phyloP scores from a whole-genome alignment of 495 filamentous ascomycete genomes.

The Penicillium arizonense region DNA sequence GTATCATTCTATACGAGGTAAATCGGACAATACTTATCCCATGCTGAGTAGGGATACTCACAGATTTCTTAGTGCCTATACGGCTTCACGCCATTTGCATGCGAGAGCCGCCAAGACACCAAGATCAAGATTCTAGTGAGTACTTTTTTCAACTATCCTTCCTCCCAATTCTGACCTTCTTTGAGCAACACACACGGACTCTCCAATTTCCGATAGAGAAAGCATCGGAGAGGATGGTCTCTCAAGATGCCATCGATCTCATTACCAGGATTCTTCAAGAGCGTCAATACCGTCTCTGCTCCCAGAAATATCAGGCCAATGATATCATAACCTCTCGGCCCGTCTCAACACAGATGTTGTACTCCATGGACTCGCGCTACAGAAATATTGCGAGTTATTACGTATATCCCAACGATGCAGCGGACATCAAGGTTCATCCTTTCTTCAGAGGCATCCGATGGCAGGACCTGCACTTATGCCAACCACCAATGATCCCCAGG shows the following conservation, averaged over 20 bases:
- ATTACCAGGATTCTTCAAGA: constrained; percentile 75
- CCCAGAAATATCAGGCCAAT: constrained; percentile 64
- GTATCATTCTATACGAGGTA: constrained; percentile 86
- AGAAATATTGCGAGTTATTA: constrained; percentile 48
- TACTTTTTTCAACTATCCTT: not conserved
- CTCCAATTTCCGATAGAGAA: constrained; percentile 63
- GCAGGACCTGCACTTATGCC: constrained; percentile 62
- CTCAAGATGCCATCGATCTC: constrained; percentile 66
- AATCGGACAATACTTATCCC: constrained; percentile 3
- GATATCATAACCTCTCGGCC: constrained; percentile 45
- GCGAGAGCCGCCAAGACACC: constrained; percentile 75
- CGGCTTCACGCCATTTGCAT: constrained; percentile 84
- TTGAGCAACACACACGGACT: constrained; percentile 48
- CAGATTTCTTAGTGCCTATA: constrained; percentile 65
- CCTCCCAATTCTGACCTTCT: not conserved
- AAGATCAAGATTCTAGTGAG: constrained; percentile 77
- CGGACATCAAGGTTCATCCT: constrained; percentile 73
- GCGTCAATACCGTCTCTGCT: constrained; percentile 72
- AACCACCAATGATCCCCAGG: constrained; percentile 74
- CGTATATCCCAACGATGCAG: constrained; percentile 77
- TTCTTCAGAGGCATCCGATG: constrained; percentile 70
- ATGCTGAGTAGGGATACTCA: not conserved
- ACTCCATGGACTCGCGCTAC: constrained; percentile 30
- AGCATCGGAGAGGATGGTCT: constrained; percentile 49
- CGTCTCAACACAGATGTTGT: constrained; percentile 32